Conservation (phyloP, 768 basidiomycete species). For the Sarcomyxa edulis region DNA sequence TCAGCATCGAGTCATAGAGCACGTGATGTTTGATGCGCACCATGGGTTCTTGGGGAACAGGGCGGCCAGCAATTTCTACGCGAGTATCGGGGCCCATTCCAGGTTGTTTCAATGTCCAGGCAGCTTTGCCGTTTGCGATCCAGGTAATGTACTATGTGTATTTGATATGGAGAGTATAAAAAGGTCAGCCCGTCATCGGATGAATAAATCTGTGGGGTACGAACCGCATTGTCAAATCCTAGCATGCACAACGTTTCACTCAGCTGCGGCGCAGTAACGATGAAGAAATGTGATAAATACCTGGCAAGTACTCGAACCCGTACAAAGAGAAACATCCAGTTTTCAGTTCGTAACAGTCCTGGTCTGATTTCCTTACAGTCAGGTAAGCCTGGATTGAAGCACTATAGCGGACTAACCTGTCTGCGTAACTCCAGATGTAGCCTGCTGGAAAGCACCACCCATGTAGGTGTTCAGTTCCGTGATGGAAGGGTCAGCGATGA, state of each 20-base stretch:
- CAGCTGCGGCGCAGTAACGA: conserved; percentile 5
- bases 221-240: conserved; percentile 49
- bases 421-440: conserved; percentile 62
- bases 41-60: conserved; percentile 83
- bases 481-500: conserved; percentile 46
- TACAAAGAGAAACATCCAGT: conserved; percentile 60
- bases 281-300: conserved; percentile 20
- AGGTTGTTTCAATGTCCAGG: conserved; percentile 65
- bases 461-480: conserved; percentile 60
- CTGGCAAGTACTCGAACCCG: conserved; percentile 79
- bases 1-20: conserved; percentile 1
- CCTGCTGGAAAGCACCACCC: conserved; percentile 81
- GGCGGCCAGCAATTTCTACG: conserved; percentile 61
- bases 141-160: conserved; percentile 80
- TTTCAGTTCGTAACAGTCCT: conserved; percentile 59
- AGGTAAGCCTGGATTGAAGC: neutral
- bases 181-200: neutral
- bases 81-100: conserved; percentile 53
- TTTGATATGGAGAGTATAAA: conserved; percentile 2
- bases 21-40: conserved; percentile 25
- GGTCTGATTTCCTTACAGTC: conserved; percentile 35
- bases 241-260: conserved; percentile 5
- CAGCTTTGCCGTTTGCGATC: conserved; percentile 55
- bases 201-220: conserved; percentile 17
- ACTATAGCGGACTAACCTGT: conserved; percentile 41